Conservation (phyloP, 2,329 filamentous ascomycete genomes). For the Venturiaceae sp. region DNA sequence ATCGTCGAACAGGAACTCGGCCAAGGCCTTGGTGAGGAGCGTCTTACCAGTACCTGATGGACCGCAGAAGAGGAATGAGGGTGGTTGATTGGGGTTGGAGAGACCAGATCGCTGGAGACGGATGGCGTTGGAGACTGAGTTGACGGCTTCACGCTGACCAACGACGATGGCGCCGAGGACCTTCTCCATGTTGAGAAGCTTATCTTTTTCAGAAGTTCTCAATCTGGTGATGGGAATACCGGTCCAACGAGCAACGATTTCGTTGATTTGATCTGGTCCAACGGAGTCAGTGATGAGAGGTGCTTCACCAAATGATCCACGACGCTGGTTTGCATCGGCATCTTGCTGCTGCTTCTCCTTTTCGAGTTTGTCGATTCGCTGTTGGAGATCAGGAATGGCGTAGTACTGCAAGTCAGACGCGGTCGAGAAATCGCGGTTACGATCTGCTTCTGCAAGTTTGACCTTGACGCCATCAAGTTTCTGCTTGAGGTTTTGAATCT, state of each 20-base stretch:
- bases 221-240: conserved; percentile 93
- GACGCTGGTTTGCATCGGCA: conserved; percentile 45
- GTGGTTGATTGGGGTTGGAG: conserved; percentile 90
- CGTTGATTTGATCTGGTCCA: conserved; percentile 96
- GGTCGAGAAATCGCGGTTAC: conserved; percentile 71
- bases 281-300: conserved; percentile 85
- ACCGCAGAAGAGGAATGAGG: conserved; percentile 97
- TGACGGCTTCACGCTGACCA: conserved; percentile 88
- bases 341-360: conserved; percentile 71
- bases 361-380: conserved; percentile 72
- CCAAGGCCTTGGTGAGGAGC: conserved; percentile 88
- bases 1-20: conserved; percentile 97
- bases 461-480: conserved; percentile 88
- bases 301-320: conserved; percentile 50
- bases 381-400: conserved; percentile 85
- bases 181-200: conserved; percentile 94
- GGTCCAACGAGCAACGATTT: conserved; percentile 96
- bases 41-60: conserved; percentile 98
- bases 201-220: conserved; percentile 94
- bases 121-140: conserved; percentile 90
- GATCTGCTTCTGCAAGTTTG: conserved; percentile 88
- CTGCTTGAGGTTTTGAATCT: conserved; percentile 88
- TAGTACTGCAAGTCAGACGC: conserved; percentile 96
- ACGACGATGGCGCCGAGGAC: conserved; percentile 76
- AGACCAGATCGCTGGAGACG: conserved; percentile 90